Percentiles rank a stretch among this genome's conserved stretches.
Conservation (phyloP, 2,329 filamentous ascomycete genomes). For the Emergomyces orientalis region DNA sequence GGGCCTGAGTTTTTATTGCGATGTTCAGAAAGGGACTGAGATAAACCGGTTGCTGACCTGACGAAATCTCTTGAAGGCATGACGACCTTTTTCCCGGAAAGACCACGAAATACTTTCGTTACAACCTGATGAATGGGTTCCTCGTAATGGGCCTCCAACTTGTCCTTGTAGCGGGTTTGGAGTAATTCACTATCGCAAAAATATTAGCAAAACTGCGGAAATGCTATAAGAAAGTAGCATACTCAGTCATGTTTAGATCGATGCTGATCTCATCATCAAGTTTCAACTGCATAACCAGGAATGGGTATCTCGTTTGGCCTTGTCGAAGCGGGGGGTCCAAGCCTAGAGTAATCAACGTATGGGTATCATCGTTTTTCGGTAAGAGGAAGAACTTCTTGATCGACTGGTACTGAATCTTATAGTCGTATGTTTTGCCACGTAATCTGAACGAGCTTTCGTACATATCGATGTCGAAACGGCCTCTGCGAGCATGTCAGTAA, state of each 20-base stretch:
- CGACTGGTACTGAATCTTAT: constrained; percentile 97
- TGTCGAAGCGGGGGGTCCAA: constrained; percentile 91
- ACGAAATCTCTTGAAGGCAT: constrained; percentile 90
- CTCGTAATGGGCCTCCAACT: constrained; percentile 81
- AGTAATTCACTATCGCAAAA: constrained; percentile 52
- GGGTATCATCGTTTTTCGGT: constrained; percentile 95
- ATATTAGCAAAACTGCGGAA: background rate
- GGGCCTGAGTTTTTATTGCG: constrained; percentile 3
- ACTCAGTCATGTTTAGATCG: constrained; percentile 88
- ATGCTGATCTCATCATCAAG: constrained; percentile 94
- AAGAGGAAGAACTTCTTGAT: constrained; percentile 99
- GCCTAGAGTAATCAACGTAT: constrained; percentile 89
- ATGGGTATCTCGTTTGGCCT: constrained; percentile 94
- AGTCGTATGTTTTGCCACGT: constrained; percentile 98
- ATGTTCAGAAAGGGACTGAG: constrained; percentile 7
- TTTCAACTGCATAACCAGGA: constrained; percentile 98
- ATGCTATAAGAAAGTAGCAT: constrained; percentile 16
- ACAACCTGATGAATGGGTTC: constrained; percentile 88
- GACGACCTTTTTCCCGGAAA: constrained; percentile 91
- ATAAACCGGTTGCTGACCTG: constrained; percentile 41
- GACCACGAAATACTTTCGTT: constrained; percentile 85
- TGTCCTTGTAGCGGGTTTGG: constrained; percentile 79
- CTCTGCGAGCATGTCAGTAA: constrained; percentile 47
- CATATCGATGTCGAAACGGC: constrained; percentile 99
- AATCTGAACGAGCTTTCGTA: constrained; percentile 96